Evolutionary conservation across 2,329 filamentous ascomycete species (phyloP).

Genomic region (Sporothrix pallida): DNA sequence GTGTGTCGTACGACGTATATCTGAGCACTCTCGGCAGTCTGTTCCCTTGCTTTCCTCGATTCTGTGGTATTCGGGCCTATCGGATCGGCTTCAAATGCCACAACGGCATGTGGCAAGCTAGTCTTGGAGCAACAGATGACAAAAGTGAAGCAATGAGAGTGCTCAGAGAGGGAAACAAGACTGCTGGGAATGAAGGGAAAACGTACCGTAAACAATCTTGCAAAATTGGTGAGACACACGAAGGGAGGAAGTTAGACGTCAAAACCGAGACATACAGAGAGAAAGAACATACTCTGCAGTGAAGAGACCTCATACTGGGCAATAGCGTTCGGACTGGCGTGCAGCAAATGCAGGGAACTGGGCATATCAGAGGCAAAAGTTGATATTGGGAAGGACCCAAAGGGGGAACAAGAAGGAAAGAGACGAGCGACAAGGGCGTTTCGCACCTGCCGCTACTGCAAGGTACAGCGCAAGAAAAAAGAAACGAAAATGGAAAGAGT

Average conservation of each 20-base stretch:
- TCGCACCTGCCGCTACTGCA: slow-evolving; percentile 24
- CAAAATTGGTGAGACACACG: slow-evolving; percentile 1
- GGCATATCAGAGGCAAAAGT: neutral
- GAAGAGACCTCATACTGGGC: neutral
- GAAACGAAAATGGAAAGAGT: neutral
- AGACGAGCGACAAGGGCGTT: neutral
- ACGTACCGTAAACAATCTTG: neutral
- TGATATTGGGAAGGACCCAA: slow-evolving; percentile 9
- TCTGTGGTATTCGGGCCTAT: slow-evolving; percentile 10
- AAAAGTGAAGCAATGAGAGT: neutral
- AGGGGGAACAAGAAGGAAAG: neutral
- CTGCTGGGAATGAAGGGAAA: slow-evolving; percentile 7
- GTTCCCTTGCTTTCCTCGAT: neutral
- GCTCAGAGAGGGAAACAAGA: neutral
- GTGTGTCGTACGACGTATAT: neutral
- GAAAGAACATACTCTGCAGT: neutral
- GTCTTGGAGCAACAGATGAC: neutral
- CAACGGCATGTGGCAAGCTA: neutral
- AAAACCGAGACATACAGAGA: neutral
- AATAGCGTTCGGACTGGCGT: neutral
- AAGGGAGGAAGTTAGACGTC: neutral
- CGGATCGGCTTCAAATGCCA: neutral
- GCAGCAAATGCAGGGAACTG: neutral
- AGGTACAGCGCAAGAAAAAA: slow-evolving; percentile 4
- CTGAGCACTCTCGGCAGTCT: slow-evolving; percentile 4